A percentile compares a stretch with the other conserved stretches of the same genome.
Conservation (phyloP, 2,329 filamentous ascomycete species). For the Aspergillus brunneoviolaceus region DNA sequence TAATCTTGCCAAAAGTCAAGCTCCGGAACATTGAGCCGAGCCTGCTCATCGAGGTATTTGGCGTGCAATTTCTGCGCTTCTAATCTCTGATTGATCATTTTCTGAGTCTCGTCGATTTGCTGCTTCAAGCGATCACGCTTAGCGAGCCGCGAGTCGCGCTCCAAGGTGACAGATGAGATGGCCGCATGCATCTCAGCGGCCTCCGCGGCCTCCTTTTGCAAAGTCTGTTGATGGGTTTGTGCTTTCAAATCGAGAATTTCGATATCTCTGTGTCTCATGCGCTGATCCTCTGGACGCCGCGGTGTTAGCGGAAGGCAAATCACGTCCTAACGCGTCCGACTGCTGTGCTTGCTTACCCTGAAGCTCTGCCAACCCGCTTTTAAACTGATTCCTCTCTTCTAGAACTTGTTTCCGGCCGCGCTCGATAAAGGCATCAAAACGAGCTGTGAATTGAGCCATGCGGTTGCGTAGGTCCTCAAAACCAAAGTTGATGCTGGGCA, state of each 20-base stretch:
- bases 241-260: slow-evolving; percentile 66
- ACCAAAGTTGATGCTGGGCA: slow-evolving; percentile 90
- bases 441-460: slow-evolving; percentile 87
- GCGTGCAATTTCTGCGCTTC: slow-evolving; percentile 54
- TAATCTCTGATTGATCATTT: slow-evolving; percentile 46
- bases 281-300: slow-evolving; percentile 71
- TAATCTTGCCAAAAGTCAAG: slow-evolving; percentile 95
- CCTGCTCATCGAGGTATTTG: slow-evolving; percentile 75
- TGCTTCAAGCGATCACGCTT: slow-evolving; percentile 57
- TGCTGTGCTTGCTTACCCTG: slow-evolving; percentile 62
- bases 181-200: slow-evolving; percentile 62
- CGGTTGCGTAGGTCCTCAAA: slow-evolving; percentile 93
- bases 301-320: slow-evolving; percentile 4
- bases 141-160: slow-evolving; percentile 55
- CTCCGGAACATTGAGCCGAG: slow-evolving; percentile 86
- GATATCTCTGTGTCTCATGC: slow-evolving; percentile 83
- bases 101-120: slow-evolving; percentile 54
- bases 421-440: slow-evolving; percentile 93
- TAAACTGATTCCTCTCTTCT: slow-evolving; percentile 92
- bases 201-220: slow-evolving; percentile 61
- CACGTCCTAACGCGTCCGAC: neutral
- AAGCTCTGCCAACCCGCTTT: slow-evolving; percentile 82
- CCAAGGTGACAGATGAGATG: slow-evolving; percentile 56
- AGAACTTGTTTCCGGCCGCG: slow-evolving; percentile 83
- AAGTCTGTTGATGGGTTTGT: slow-evolving; percentile 54